phyloP scores from a whole-genome alignment of 352 stramenopile species.

The Thraustochytrium striatum region DNA sequence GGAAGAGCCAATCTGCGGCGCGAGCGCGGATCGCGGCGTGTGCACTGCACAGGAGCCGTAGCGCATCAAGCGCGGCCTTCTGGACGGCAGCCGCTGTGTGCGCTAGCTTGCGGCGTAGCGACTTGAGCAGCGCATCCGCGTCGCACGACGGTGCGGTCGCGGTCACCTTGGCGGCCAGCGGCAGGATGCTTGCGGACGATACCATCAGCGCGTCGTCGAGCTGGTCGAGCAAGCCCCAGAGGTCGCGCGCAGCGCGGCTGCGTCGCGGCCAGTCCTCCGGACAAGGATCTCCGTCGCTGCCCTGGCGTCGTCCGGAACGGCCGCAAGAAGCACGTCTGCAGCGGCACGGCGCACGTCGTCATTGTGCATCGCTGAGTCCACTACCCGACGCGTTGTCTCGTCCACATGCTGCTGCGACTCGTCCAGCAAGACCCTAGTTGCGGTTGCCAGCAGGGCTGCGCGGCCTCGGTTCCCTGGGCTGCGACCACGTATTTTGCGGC shows the following conservation, averaged over 20 bases:
- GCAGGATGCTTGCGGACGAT: background rate
- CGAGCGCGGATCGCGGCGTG: too few species aligned
- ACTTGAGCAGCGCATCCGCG: background rate
- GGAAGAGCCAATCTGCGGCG: too few species aligned
- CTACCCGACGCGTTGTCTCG: background rate
- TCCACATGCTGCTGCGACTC: conserved; percentile 22
- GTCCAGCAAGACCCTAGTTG: too few species aligned
- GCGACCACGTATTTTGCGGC: conserved; percentile 15
- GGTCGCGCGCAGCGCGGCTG: background rate
- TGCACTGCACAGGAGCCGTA: background rate
- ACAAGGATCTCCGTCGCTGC: too few species aligned
- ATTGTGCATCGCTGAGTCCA: conserved; percentile 32
- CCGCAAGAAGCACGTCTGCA: conserved; percentile 8
- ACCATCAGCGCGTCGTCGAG: background rate
- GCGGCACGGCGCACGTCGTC: conserved; percentile 38
- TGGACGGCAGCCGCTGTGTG: background rate
- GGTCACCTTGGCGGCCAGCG: background rate
- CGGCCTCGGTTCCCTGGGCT: too few species aligned
- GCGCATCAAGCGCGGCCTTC: background rate
- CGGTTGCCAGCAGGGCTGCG: too few species aligned
- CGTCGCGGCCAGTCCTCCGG: background rate
- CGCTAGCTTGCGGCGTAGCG: background rate
- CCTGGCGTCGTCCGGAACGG: background rate
- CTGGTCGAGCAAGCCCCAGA: conserved; percentile 6
- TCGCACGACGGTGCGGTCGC: background rate